A percentile compares a stretch with the other conserved stretches of the same genome.
phyloP scores from a whole-genome alignment of 139 green algal genomes.

The Tetraselmis striata region DNA sequence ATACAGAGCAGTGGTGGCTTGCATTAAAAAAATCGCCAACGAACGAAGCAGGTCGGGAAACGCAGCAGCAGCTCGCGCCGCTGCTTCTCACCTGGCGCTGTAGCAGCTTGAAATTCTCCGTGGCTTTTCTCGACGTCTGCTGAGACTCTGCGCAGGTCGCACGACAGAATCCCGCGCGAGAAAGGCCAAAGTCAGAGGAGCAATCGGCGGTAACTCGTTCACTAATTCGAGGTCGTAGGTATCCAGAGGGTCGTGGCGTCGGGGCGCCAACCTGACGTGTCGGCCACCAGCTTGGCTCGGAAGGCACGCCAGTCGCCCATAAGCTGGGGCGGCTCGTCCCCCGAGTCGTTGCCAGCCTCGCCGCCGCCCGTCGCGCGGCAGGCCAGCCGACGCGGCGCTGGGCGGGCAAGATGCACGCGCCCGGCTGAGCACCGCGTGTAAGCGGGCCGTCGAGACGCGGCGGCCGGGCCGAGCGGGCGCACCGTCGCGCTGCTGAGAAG shows the following conservation, averaged over 20 bases:
- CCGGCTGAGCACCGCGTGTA: too few relatives aligned
- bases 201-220: too few relatives aligned
- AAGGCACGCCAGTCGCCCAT: neutral
- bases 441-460: too few relatives aligned
- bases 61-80: too few relatives aligned
- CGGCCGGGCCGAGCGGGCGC: too few relatives aligned
- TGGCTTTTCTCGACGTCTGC: neutral
- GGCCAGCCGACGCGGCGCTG: neutral
- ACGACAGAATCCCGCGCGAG: too few relatives aligned
- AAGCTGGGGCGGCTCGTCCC: neutral
- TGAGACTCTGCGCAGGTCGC: neutral
- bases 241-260: too few relatives aligned
- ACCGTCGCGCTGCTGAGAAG: too few relatives aligned
- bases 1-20: neutral
- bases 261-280: neutral
- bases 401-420: too few relatives aligned
- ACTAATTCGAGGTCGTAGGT: too few relatives aligned
- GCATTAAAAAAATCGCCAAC: neutral
- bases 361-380: neutral
- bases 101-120: slow-evolving; percentile 5
- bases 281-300: neutral
- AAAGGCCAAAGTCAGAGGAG: too few relatives aligned
- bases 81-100: neutral
- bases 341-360: neutral
- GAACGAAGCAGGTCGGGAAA: too few relatives aligned